phyloP scores from a whole-genome alignment of 768 basidiomycete species.

The Collybiopsis luxurians region DNA sequence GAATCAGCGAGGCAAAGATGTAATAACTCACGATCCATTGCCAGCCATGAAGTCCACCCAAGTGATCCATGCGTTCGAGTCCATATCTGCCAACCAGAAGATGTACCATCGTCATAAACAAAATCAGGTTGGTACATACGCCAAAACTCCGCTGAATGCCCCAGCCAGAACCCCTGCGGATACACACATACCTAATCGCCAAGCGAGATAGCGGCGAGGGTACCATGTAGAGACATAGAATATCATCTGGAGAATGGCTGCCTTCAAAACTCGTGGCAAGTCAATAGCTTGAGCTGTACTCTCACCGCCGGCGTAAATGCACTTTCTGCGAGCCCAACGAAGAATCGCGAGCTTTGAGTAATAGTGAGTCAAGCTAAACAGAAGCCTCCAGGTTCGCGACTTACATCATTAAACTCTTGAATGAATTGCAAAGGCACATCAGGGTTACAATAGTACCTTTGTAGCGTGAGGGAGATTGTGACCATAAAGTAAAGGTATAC shows the following conservation, averaged over 20 bases:
- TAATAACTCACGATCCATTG: slow-evolving; percentile 43
- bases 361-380: background rate
- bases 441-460: slow-evolving; percentile 28
- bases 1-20: background rate
- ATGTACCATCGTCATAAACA: background rate
- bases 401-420: slow-evolving; percentile 26
- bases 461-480: background rate
- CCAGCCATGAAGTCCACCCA: slow-evolving; percentile 37
- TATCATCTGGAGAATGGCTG: slow-evolving; percentile 25
- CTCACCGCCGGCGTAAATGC: slow-evolving; percentile 37
- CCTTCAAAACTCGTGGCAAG: background rate
- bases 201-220: slow-evolving; percentile 52
- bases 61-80: slow-evolving; percentile 44
- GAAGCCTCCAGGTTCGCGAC: background rate
- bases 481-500: background rate
- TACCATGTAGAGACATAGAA: slow-evolving; percentile 61
- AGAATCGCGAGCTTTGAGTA: slow-evolving; percentile 31
- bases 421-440: slow-evolving; percentile 30
- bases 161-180: slow-evolving; percentile 56
- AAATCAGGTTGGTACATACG: slow-evolving; percentile 31
- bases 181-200: slow-evolving; percentile 62
- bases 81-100: slow-evolving; percentile 32
- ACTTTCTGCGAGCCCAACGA: slow-evolving; percentile 38
- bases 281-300: background rate
- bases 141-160: slow-evolving; percentile 47